Percentiles rank a stretch among this genome's conserved stretches.
phyloP scores from a whole-genome alignment of 352 stramenopile species.

The Pythium guiyangense region DNA sequence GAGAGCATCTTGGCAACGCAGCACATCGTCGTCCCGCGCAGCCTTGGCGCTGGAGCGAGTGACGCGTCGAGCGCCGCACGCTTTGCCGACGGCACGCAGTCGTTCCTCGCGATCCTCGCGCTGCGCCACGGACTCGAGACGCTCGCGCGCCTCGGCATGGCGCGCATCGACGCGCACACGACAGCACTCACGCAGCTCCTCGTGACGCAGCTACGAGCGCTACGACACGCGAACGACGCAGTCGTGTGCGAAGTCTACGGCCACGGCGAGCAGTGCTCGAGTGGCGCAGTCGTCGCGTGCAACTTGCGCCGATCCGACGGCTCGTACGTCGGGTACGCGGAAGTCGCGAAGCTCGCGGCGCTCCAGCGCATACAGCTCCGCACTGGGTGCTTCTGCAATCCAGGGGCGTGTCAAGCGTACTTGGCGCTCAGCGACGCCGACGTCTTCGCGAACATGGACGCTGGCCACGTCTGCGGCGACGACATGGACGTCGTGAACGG shows the following conservation, averaged over 20 bases:
- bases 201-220: slow-evolving; percentile 19
- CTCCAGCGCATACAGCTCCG: slow-evolving; percentile 67
- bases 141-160: slow-evolving; percentile 42
- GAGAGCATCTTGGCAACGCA: slow-evolving; percentile 48
- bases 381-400: slow-evolving; percentile 80
- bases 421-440: slow-evolving; percentile 46
- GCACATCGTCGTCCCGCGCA: slow-evolving; percentile 32
- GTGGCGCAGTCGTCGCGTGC: slow-evolving; percentile 48
- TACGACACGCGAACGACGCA: slow-evolving; percentile 51
- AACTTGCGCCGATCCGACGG: slow-evolving; percentile 57
- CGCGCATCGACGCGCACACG: slow-evolving; percentile 42
- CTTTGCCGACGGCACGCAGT: slow-evolving; percentile 61
- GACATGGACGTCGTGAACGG: slow-evolving; percentile 63
- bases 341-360: slow-evolving; percentile 61
- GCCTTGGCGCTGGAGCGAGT: slow-evolving; percentile 2
- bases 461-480: slow-evolving; percentile 68
- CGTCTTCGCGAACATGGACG: slow-evolving; percentile 44
- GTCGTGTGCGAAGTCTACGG: slow-evolving; percentile 58
- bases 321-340: slow-evolving; percentile 62
- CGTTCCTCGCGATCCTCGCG: slow-evolving; percentile 64
- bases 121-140: slow-evolving; percentile 45
- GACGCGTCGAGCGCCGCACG: slow-evolving; percentile 13
- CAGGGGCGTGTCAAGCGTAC: slow-evolving; percentile 69
- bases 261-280: background rate
- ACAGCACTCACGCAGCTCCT: slow-evolving; percentile 36